A percentile compares a stretch with the other conserved stretches of the same genome.
Conservation (phyloP, 192 early-diverging fungal species). For the Entomortierella beljakovae region DNA sequence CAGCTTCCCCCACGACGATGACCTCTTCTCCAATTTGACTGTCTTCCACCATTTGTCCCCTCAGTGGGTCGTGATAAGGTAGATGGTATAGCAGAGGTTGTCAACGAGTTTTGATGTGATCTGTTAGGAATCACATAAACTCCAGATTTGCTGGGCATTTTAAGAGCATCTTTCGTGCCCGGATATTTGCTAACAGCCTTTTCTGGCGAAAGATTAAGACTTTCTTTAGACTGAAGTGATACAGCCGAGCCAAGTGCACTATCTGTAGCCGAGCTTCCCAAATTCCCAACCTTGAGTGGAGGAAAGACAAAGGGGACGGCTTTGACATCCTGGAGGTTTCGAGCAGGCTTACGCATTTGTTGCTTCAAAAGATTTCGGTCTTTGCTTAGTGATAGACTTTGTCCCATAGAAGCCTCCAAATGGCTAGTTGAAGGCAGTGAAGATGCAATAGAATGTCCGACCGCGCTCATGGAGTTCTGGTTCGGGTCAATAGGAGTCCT, state of each 20-base stretch:
- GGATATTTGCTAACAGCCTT: not conserved
- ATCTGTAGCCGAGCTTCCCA: not conserved
- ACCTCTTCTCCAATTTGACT: constrained; percentile 14
- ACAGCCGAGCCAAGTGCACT: not conserved
- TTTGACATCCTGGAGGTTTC: constrained; percentile 46
- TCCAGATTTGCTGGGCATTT: constrained; percentile 1
- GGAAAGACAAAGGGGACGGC: constrained; percentile 50
- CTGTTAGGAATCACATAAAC: constrained; percentile 34
- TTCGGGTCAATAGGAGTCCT: constrained; percentile 3
- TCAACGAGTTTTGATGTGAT: constrained; percentile 16
- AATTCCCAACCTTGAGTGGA: constrained; percentile 19
- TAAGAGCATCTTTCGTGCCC: not conserved
- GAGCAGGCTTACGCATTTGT: constrained; percentile 33
- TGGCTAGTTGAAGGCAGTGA: constrained; percentile 46
- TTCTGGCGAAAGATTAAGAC: not conserved
- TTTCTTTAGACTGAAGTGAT: not conserved
- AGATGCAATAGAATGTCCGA: constrained; percentile 23
- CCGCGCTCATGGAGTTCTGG: not conserved
- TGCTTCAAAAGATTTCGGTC: constrained; percentile 20
- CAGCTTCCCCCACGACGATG: constrained; percentile 41
- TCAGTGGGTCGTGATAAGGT: constrained; percentile 4
- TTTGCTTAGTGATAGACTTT: not conserved
- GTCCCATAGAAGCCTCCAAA: constrained; percentile 9
- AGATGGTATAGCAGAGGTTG: constrained; percentile 1
- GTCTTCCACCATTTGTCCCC: not conserved